Percentiles rank a stretch among this genome's conserved stretches.
Conservation (phyloP, 345 rosid species). For the Passiflora organensis region DNA sequence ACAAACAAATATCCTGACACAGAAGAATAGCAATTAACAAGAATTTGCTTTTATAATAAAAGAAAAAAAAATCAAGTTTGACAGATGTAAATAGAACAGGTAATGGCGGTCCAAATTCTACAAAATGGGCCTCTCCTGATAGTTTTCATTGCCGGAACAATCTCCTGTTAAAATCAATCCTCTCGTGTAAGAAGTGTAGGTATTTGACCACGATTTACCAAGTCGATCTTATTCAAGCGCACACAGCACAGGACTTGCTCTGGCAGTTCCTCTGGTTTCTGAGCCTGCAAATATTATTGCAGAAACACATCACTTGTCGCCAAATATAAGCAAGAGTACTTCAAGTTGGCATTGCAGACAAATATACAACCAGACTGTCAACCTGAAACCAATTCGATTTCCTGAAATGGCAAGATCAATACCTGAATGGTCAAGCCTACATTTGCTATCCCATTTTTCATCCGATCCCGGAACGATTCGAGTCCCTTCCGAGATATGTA, state of each 20-base stretch:
- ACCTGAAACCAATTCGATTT: too few species aligned
- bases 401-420: background rate
- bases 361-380: too few species aligned
- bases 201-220: slow-evolving; percentile 64
- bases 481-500: slow-evolving; percentile 83
- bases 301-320: background rate
- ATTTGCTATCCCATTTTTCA: slow-evolving; percentile 55
- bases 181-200: slow-evolving; percentile 47
- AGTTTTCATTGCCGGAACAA: background rate
- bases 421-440: slow-evolving; percentile 87
- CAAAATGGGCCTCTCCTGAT: background rate
- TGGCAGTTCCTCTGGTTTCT: slow-evolving; percentile 76
- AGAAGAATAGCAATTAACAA: too few species aligned
- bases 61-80: background rate
- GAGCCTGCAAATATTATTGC: slow-evolving; percentile 42
- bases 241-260: slow-evolving; percentile 75
- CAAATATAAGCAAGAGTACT: too few species aligned
- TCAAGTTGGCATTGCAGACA: too few species aligned
- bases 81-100: background rate
- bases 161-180: slow-evolving; percentile 14
- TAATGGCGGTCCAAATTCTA: background rate
- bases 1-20: too few species aligned
- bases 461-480: slow-evolving; percentile 69
- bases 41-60: too few species aligned
- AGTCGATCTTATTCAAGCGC: slow-evolving; percentile 63